These are phyloP conservation scores for Cryptosporidium ubiquitum DNA, from an alignment of 169 alveolate species.

Conservation along the genomic window DNA sequence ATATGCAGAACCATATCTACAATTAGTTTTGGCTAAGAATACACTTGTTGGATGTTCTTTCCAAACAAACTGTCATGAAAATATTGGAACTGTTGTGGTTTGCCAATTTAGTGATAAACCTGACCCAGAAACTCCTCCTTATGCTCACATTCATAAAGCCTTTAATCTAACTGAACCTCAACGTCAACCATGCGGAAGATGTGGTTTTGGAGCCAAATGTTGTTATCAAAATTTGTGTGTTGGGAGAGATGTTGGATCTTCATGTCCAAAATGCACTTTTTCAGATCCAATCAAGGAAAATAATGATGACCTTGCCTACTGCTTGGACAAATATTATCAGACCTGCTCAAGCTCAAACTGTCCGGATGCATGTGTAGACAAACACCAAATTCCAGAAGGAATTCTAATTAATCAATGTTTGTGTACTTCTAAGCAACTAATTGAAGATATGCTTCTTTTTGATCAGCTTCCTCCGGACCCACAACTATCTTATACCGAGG, in stretches of 20 bases:
- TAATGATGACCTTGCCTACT: conserved; percentile 42
- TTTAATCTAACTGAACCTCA: conserved; percentile 68
- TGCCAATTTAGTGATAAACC: conserved; percentile 72
- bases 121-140: conserved; percentile 57
- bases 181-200: conserved; percentile 70
- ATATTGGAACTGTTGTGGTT: conserved; percentile 62
- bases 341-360: conserved; percentile 42
- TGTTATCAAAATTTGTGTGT: conserved; percentile 59
- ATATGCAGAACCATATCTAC: conserved; percentile 68
- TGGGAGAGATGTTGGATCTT: conserved; percentile 71
- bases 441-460: conserved; percentile 61
- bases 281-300: conserved; percentile 59
- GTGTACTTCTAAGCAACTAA: conserved; percentile 60
- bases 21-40: conserved; percentile 38
- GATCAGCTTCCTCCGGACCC: conserved; percentile 69
- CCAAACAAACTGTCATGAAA: conserved; percentile 60
- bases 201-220: conserved; percentile 72
- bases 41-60: conserved; percentile 64
- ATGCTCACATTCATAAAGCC: conserved; percentile 52
- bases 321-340: conserved; percentile 58
- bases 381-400: conserved; percentile 54
- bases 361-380: conserved; percentile 66
- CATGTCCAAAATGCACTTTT: conserved; percentile 48
- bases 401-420: conserved; percentile 52
- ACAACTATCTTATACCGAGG: conserved; percentile 70